phyloP scores from a whole-genome alignment of 805 yeast species.

The Metschnikowia borealis region DNA sequence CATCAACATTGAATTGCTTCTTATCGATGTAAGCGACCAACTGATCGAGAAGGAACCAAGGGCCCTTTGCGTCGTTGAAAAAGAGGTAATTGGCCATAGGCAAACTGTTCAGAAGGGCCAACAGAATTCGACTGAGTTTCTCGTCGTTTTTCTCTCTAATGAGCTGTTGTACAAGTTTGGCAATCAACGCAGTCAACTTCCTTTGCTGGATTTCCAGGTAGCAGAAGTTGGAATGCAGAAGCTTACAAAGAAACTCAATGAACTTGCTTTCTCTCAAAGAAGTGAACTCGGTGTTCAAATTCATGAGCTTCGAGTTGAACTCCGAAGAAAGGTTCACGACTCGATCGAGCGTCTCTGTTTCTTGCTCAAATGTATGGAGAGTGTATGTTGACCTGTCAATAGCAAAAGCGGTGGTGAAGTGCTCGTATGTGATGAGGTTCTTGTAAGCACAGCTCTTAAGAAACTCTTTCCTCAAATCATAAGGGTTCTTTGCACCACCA shows the following conservation, averaged over 20 bases:
- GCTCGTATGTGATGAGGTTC: conserved; percentile 23
- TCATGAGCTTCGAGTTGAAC: conserved; percentile 30
- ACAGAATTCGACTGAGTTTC: conserved; percentile 24
- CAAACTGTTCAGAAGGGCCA: conserved; percentile 13
- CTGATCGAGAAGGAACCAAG: conserved; percentile 22
- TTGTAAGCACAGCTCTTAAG: conserved; percentile 30
- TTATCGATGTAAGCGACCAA: conserved; percentile 19
- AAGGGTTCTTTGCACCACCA: conserved; percentile 16
- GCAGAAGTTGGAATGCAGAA: conserved; percentile 14
- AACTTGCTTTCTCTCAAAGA: conserved; percentile 39
- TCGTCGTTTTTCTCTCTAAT: conserved; percentile 19
- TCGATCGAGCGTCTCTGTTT: conserved; percentile 22
- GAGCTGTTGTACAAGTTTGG: conserved; percentile 8
- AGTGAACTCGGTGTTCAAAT: conserved; percentile 36
- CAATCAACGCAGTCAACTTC: conserved; percentile 18
- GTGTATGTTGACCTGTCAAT: conserved; percentile 21
- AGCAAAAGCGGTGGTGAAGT: conserved; percentile 27
- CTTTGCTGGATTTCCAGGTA: conserved; percentile 20
- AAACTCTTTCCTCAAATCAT: conserved; percentile 27
- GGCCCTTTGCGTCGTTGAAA: conserved; percentile 13
- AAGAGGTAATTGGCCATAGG: conserved; percentile 14
- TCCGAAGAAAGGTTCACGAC: conserved; percentile 13
- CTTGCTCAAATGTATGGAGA: conserved; percentile 25
- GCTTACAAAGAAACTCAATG: conserved; percentile 23
- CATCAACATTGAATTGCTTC: conserved; percentile 30